Conservation (phyloP, 192 early-diverging fungal genomes). For the Podila verticillata region DNA sequence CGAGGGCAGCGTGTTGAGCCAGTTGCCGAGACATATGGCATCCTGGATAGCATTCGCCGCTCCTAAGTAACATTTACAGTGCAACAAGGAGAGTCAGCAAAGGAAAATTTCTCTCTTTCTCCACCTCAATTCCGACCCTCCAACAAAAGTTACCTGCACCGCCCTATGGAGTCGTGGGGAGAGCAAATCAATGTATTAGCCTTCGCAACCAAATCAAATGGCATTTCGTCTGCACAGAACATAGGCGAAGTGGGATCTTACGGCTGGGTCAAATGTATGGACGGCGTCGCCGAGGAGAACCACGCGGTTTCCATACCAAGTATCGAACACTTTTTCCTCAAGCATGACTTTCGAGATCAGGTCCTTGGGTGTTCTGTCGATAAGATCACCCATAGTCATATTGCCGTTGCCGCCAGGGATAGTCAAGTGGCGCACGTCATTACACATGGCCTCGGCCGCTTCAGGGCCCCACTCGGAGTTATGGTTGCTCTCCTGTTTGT, state of each 20-base stretch:
- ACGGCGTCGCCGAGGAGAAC: constrained; percentile 30
- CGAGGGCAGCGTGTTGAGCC: constrained; percentile 12
- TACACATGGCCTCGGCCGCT: constrained; percentile 24
- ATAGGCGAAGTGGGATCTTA: too few relatives aligned
- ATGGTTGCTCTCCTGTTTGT: constrained; percentile 5
- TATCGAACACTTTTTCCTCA: constrained; percentile 39
- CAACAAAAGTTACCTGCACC: too few relatives aligned
- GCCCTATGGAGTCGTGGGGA: too few relatives aligned
- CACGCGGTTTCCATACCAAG: constrained; percentile 17
- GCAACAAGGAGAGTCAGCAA: too few relatives aligned
- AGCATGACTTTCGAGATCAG: constrained; percentile 41
- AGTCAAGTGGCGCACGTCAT: constrained; percentile 19
- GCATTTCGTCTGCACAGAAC: too few relatives aligned
- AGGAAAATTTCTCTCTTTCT: too few relatives aligned
- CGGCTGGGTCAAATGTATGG: neutral
- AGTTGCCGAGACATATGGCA: constrained; percentile 20
- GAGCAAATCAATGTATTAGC: too few relatives aligned
- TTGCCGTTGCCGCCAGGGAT: constrained; percentile 22
- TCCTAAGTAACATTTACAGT: neutral
- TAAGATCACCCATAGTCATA: constrained; percentile 25
- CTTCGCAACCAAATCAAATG: too few relatives aligned
- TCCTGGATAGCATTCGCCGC: constrained; percentile 20
- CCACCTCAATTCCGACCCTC: too few relatives aligned
- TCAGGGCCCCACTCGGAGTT: constrained; percentile 47
- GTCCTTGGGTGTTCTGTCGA: constrained; percentile 26